Base-by-base conservation (phyloP, 331 rosid genomes). In the Phaseolus coccineus region DNA sequence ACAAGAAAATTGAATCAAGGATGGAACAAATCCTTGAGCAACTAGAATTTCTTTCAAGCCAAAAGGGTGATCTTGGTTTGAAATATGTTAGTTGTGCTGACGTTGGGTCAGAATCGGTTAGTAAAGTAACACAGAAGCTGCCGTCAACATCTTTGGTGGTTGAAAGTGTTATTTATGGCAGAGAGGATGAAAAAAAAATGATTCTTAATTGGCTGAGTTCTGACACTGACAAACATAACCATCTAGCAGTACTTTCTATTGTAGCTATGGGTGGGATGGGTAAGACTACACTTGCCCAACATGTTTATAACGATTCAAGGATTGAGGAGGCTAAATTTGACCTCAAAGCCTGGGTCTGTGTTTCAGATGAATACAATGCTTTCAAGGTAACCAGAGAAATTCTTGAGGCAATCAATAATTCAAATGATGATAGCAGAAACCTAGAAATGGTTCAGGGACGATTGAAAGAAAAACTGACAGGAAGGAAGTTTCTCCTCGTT, bases 251-350 rank as follows among this genome's bases (percentile, higher is more conserved):
- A 1, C 50, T 74, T 46, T 7, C 58, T 31, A 37, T 81, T 35
- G 57, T 66, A 4, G 80, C 55, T 3, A 73, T 81, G 81, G 85
- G 77, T 0, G 85, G 77, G 4, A 5, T 81, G 44, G 85, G 84
- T 13, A 84, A 87, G 59, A 82, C 90, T 1, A 82, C 86, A 0
- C 81, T 84, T 4, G 87, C 90, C 8, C 88, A 77, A 46, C 53
- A 76, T 53, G 78, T 84, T 4, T 84, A 76, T 31, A 77, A 80
- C 6, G 86, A 84, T 30, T 0, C 73, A 16, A 58, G 47, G 47
- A 9, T 42, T 2, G 13, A 40, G 16, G 25, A 25, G 16, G 51
- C 16, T 14, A 30, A 30, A 12, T 84, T 87, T 73, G 16, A 72
- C 1, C 12, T 61, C 65, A 80, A 31, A 48, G 83, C 77, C 2